phyloP scores from a whole-genome alignment of 139 green algal species.

The Chlorella sp. region DNA sequence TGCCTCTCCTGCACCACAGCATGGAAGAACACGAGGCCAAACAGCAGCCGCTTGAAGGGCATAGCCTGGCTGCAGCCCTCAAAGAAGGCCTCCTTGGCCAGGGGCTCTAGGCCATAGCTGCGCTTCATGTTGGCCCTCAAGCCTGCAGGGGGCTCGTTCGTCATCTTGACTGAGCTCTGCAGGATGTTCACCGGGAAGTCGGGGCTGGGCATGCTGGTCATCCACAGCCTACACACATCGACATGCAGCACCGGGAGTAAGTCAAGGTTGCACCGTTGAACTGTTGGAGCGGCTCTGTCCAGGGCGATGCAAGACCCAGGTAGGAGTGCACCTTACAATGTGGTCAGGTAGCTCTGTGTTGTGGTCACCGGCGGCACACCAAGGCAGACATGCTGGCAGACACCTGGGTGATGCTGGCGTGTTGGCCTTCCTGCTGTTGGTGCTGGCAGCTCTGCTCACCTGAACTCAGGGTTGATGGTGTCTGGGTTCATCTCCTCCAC shows the following conservation, averaged over 20 bases:
- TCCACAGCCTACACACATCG: constrained; percentile 38
- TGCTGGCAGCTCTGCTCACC: too few species aligned
- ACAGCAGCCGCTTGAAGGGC: constrained; percentile 59
- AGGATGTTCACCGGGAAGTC: constrained; percentile 66
- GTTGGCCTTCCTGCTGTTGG: too few species aligned
- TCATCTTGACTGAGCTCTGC: constrained; percentile 71
- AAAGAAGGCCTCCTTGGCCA: constrained; percentile 37
- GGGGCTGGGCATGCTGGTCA: constrained; percentile 59
- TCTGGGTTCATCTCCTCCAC: constrained; percentile 60
- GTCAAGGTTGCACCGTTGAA: neutral
- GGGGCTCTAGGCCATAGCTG: constrained; percentile 55
- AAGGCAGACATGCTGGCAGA: neutral
- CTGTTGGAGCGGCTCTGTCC: neutral
- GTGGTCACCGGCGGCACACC: too few species aligned
- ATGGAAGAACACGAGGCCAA: constrained; percentile 59
- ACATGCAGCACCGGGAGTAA: neutral
- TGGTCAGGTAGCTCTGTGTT: neutral
- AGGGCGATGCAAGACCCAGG: neutral
- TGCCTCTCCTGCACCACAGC: constrained; percentile 61
- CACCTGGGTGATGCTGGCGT: too few species aligned
- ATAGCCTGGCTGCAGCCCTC: constrained; percentile 35
- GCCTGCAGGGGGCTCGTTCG: constrained; percentile 65
- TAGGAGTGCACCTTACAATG: neutral
- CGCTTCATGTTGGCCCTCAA: constrained; percentile 63
- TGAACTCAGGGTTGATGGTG: constrained; percentile 54